Evolutionary conservation across 1,284 basidiomycete genomes (phyloP).

Genomic region (Sanghuangporus sanghuang): DNA sequence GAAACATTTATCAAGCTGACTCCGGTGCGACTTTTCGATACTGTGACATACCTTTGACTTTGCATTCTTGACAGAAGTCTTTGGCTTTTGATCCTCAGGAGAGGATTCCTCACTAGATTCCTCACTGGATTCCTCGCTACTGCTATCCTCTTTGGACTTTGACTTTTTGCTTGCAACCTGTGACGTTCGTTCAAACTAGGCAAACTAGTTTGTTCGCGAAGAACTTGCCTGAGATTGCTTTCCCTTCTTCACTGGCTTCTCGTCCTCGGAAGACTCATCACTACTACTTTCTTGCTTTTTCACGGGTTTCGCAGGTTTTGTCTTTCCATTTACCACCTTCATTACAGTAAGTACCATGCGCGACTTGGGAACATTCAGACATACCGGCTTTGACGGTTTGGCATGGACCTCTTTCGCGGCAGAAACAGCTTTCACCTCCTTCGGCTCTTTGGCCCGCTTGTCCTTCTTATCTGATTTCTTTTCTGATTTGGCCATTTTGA

Average conservation of each 20-base stretch:
- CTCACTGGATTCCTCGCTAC: conserved; percentile 5
- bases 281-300: conserved; percentile 13
- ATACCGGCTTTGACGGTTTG: conserved; percentile 26
- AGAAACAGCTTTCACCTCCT: conserved; percentile 14
- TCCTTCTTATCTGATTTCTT: conserved; percentile 35
- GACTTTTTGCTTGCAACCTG: background rate
- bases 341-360: background rate
- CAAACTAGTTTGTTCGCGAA: background rate
- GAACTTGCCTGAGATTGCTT: conserved; percentile 16
- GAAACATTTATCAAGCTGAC: background rate
- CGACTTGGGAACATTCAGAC: background rate
- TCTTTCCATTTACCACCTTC: background rate
- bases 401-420: conserved; percentile 23
- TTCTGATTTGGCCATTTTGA: conserved; percentile 41
- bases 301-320: background rate
- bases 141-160: background rate
- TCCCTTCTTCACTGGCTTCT: conserved; percentile 22
- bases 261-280: conserved; percentile 24
- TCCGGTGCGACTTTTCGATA: background rate
- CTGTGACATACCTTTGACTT: conserved; percentile 17
- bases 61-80: conserved; percentile 1
- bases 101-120: conserved; percentile 11
- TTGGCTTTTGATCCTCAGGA: conserved; percentile 10
- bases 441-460: conserved; percentile 27
- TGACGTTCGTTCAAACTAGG: background rate